Evolutionary conservation across 805 yeast genomes (phyloP), one percentile per base, ranked within the genome.

Genomic region (Priceomyces carsonii): DNA sequence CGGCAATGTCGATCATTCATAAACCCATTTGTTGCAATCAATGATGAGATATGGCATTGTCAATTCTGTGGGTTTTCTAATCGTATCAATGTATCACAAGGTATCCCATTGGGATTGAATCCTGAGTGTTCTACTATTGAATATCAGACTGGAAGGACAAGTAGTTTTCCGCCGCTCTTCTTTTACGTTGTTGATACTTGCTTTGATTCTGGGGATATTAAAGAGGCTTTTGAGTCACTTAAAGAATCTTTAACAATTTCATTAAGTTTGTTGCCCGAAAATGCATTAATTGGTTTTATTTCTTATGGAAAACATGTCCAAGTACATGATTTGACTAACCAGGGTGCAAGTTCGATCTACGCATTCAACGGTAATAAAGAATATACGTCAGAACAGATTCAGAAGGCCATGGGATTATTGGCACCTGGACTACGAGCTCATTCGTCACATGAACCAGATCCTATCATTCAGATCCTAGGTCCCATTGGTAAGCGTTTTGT

Each of bases 221-320:
- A 44, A 10, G 65, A 57, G 20, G 63, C 66, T 1, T 62, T 50
- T 35, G 45, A 50, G 9, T 66, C 80, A 0, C 51, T 82, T 40
- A 73, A 71, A 39, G 82, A 79, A 31, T 66, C 75, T 3, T 50
- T 81, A 13, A 42, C 65, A 12, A 50, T 64, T 8, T 63, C 77
- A 4, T 50, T 76, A 36, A 59, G 62, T 33, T 59, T 79, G 16
- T 55, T 81, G 21, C 85, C 85, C 1, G 69, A 73, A 16, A 61
- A 75, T 42, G 66, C 82, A 1, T 51, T 77, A 23, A 74, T 82
- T 25, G 84, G 83, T 1, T 58, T 81, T 16, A 64, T 81, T 31
- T 66, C 80, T 1, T 80, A 56, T 57, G 87, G 86, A 4, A 77
- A 77, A 37, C 66, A 78, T 49, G 81, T 80, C 17, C 72, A 68